A percentile compares a stretch with the other conserved stretches of the same genome.
Evolutionary conservation across 805 yeast genomes (phyloP).

Genomic region (Candida khao-thaluensis): DNA sequence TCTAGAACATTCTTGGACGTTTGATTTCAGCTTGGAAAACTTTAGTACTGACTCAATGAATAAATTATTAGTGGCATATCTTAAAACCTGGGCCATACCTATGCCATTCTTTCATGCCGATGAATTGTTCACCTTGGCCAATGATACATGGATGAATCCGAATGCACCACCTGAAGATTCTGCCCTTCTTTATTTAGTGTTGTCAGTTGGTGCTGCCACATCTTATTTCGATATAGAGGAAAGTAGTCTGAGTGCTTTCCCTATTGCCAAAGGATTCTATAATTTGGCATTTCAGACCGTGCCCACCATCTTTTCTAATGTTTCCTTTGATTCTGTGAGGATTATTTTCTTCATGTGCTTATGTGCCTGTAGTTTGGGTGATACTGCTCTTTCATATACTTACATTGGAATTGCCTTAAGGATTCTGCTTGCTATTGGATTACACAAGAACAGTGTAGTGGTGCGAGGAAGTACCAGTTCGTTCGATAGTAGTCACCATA

Average conservation of each 20-base stretch:
- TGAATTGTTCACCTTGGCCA: constrained; percentile 16
- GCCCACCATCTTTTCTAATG: constrained; percentile 18
- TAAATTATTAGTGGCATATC: constrained; percentile 16
- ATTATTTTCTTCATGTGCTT: constrained; percentile 18
- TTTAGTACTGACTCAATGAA: constrained; percentile 14
- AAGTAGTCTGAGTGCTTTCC: constrained; percentile 12
- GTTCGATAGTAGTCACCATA: constrained; percentile 15
- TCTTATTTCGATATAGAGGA: constrained; percentile 16
- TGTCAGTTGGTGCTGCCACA: constrained; percentile 20
- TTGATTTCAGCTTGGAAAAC: constrained; percentile 10
- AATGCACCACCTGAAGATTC: constrained; percentile 6
- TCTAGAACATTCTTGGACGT: constrained; percentile 10
- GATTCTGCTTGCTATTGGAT: constrained; percentile 19
- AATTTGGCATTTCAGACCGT: constrained; percentile 17
- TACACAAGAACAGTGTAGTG: constrained; percentile 13
- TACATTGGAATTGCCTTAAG: constrained; percentile 20
- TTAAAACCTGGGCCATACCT: constrained; percentile 22
- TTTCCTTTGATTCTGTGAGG: constrained; percentile 18
- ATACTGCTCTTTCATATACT: constrained; percentile 20
- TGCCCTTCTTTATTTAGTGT: constrained; percentile 18
- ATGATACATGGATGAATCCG: constrained; percentile 13
- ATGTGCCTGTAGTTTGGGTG: constrained; percentile 21
- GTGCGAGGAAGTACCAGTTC: neutral
- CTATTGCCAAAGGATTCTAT: constrained; percentile 19
- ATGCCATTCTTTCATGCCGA: constrained; percentile 20